phyloP scores from a whole-genome alignment of 2,329 filamentous ascomycete genomes.

The Alternaria sp. region DNA sequence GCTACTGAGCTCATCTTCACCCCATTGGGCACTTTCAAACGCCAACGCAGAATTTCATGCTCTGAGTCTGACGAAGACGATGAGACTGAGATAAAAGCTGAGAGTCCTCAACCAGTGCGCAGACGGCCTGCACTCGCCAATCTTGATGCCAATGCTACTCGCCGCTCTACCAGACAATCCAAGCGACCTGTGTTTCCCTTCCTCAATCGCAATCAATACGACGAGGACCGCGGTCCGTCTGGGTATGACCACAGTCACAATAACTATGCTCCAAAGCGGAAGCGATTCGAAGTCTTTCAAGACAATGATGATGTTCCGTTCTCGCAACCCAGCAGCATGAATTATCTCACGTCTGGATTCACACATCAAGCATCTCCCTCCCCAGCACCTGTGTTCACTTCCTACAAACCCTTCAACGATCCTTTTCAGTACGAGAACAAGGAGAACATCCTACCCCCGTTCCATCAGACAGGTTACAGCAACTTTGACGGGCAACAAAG shows the following conservation, averaged over 20 bases:
- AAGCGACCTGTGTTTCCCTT: slow-evolving; percentile 32
- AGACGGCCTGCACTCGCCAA: slow-evolving; percentile 42
- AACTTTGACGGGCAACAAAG: slow-evolving; percentile 37
- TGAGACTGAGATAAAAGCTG: slow-evolving; percentile 49
- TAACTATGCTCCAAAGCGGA: slow-evolving; percentile 44
- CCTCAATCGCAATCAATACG: slow-evolving; percentile 36
- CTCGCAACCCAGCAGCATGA: slow-evolving; percentile 43
- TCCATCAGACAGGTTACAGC: slow-evolving; percentile 36
- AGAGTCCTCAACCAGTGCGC: slow-evolving; percentile 42
- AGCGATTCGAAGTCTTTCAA: slow-evolving; percentile 54
- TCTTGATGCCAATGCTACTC: slow-evolving; percentile 43
- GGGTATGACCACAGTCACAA: slow-evolving; percentile 43
- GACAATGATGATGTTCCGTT: slow-evolving; percentile 46
- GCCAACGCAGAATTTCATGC: slow-evolving; percentile 56
- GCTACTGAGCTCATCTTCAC: slow-evolving; percentile 72
- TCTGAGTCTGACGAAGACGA: slow-evolving; percentile 52
- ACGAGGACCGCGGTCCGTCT: slow-evolving; percentile 41
- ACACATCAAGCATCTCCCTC: slow-evolving; percentile 38
- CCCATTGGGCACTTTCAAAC: slow-evolving; percentile 52
- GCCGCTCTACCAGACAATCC: slow-evolving; percentile 42
- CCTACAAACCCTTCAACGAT: slow-evolving; percentile 43
- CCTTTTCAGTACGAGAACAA: slow-evolving; percentile 46
- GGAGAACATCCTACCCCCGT: slow-evolving; percentile 39
- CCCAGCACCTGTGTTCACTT: slow-evolving; percentile 32
- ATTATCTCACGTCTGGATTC: slow-evolving; percentile 48